Evolutionary conservation across 129 eudicot species (phyloP), one percentile per base, ranked within the genome.

Genomic region (Pseudognaphalium luteoalbum): DNA sequence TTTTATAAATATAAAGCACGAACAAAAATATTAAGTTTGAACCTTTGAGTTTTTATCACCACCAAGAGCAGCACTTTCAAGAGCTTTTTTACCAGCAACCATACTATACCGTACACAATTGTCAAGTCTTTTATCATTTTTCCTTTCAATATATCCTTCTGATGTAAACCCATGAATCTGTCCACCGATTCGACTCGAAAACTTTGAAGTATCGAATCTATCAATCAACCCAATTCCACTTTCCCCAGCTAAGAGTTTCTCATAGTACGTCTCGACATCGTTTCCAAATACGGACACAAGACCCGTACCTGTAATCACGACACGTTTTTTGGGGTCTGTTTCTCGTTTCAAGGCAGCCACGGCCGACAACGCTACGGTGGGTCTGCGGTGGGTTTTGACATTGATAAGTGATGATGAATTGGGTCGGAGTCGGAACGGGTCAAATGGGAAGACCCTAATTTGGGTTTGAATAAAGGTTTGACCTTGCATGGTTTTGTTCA

Each of bases 31-130:
- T 47, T 0, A 32, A 16, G 1, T n/a, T 83, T 66, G 17, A 59
- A 93, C 98, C 97, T 76, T 84, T 10, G 70, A 59, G 2, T 77
- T 68, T n/a, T 77, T 78, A 58, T 85, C 93, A 3, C 83, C 88
- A 7, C 90, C 98, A 41, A 93, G 97, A 87, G 81, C 88, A 32
- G 98, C 93, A 77, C 68, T 66, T 28, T 88, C 97, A 7, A 93
- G 88, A 7, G 97, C 96, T 50, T 87, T 93, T 76, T 93, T 93
- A 19, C 97, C 98, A 7, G 97, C 98, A 78, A 93, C 97, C 83
- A 93, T 79, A 79, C 88, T 84, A 72, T 93, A 93, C 30, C 97
- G 71, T 30, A 88, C 70, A 51, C 88, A 81, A 87, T 90, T 96
- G 60, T 93, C 98, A 50, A 93, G 87, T 25, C 98, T 83, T 77